Conservation (phyloP, 1,284 basidiomycete species). For the Vanrija sp. region DNA sequence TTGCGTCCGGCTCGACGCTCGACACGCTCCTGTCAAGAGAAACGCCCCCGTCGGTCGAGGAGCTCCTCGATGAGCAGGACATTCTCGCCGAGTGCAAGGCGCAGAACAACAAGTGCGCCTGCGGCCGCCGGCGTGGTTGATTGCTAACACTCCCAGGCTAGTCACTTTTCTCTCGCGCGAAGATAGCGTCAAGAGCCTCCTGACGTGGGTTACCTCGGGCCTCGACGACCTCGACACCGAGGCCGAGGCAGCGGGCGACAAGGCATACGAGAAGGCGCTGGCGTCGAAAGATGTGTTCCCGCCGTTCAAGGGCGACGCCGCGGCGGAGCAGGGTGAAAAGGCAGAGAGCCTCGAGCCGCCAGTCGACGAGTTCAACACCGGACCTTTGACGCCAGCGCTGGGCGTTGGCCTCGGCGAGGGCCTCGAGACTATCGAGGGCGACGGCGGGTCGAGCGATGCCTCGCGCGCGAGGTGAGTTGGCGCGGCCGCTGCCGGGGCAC, state of each 20-base stretch:
- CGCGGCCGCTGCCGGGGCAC: no score
- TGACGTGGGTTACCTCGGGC: conserved; percentile 46
- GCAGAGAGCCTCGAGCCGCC: conserved; percentile 8
- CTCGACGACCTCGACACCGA: conserved; percentile 45
- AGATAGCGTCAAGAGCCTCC: conserved; percentile 40
- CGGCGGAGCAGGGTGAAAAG: background rate
- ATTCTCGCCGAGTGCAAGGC: conserved; percentile 92
- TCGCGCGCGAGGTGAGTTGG: conserved; percentile 30
- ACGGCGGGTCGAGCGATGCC: conserved; percentile 21
- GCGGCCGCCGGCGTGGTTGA: no score
- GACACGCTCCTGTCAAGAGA: conserved; percentile 45
- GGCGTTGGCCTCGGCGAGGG: conserved; percentile 33
- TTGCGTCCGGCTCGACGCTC: conserved; percentile 43
- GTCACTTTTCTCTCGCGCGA: conserved; percentile 42
- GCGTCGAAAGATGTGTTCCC: conserved; percentile 28
- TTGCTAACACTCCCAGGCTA: conserved; percentile 23
- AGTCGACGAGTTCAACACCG: background rate
- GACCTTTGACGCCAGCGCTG: background rate
- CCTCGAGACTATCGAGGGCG: conserved; percentile 14
- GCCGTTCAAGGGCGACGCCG: conserved; percentile 19
- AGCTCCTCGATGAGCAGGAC: conserved; percentile 90
- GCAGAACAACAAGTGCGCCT: conserved; percentile 64
- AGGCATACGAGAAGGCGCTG: conserved; percentile 27
- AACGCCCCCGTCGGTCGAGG: conserved; percentile 62
- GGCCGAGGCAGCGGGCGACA: conserved; percentile 31